Conservation (phyloP, 2,329 filamentous ascomycete genomes). For the Trichoderma sp. region DNA sequence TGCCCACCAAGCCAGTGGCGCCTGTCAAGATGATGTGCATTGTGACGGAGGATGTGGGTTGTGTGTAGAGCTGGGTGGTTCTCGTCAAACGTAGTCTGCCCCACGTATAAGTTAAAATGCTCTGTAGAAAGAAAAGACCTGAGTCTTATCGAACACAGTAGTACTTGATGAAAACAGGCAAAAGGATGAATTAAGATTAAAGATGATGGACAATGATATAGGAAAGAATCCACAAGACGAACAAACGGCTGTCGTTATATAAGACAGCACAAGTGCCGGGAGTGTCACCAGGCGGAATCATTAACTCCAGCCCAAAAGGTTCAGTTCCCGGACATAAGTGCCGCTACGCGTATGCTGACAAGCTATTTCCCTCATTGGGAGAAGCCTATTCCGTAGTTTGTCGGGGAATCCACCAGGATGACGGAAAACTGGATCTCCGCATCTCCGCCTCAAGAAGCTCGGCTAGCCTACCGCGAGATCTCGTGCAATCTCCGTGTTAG, state of each 20-base stretch:
- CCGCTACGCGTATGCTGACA: slow-evolving; percentile 3
- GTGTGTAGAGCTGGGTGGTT: background rate
- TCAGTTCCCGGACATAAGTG: slow-evolving; percentile 1
- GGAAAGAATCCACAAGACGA: background rate
- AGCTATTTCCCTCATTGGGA: background rate
- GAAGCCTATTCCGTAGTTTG: background rate
- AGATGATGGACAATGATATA: background rate
- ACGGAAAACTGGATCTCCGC: slow-evolving; percentile 10
- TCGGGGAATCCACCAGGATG: background rate
- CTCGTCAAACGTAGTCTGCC: background rate
- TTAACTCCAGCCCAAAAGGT: background rate
- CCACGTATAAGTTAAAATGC: background rate
- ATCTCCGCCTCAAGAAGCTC: background rate
- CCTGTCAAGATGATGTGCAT: slow-evolving; percentile 70
- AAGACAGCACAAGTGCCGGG: background rate
- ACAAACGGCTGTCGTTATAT: background rate
- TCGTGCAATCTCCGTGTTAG: background rate
- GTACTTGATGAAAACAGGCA: too few relatives aligned
- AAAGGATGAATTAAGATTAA: background rate
- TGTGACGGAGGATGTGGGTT: background rate
- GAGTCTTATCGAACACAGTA: background rate
- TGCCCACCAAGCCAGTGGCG: slow-evolving; percentile 68
- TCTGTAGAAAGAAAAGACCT: background rate
- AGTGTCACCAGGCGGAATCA: background rate
- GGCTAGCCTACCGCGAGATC: background rate